Percentiles rank a stretch among this genome's conserved stretches.
These are phyloP conservation scores for Tulasnella sp. DNA, from an alignment of 768 basidiomycete species.

Conservation along the genomic window DNA sequence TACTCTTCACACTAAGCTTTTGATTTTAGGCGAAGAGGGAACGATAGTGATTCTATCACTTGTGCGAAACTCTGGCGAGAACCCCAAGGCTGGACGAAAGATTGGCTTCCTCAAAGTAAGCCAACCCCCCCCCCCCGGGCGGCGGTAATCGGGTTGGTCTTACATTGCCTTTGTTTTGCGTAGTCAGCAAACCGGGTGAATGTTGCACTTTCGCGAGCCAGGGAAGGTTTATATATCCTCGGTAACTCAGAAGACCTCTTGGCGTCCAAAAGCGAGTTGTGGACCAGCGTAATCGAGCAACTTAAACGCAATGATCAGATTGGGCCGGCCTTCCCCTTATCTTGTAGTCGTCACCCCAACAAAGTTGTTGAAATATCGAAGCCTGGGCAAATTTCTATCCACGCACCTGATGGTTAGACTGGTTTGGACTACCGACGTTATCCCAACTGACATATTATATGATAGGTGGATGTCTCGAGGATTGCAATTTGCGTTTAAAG, in stretches of 20 bases:
- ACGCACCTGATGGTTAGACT: slow-evolving; percentile 50
- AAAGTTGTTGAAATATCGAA: slow-evolving; percentile 36
- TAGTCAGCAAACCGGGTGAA: slow-evolving; percentile 51
- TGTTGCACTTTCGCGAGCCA: slow-evolving; percentile 66
- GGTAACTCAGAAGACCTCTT: slow-evolving; percentile 50
- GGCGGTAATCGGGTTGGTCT: not conserved
- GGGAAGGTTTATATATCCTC: slow-evolving; percentile 63
- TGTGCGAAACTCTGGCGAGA: slow-evolving; percentile 56
- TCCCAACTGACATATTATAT: not conserved
- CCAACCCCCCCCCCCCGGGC: not conserved
- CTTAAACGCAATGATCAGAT: slow-evolving; percentile 42
- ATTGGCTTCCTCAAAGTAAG: slow-evolving; percentile 70
- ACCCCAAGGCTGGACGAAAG: slow-evolving; percentile 23
- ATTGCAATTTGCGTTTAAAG: slow-evolving; percentile 22
- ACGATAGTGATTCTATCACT: slow-evolving; percentile 66
- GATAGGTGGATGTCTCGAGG: slow-evolving; percentile 54
- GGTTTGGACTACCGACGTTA: not conserved
- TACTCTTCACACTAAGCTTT: not conserved
- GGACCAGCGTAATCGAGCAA: slow-evolving; percentile 51
- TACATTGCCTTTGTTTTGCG: not conserved
- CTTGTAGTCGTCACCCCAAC: slow-evolving; percentile 47
- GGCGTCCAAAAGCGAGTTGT: slow-evolving; percentile 40
- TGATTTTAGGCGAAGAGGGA: slow-evolving; percentile 27
- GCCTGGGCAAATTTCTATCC: slow-evolving; percentile 44
- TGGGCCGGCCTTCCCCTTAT: slow-evolving; percentile 49